These are phyloP conservation scores for Zopfia rhizophila DNA, from an alignment of 2,329 filamentous ascomycete genomes.

Conservation along the genomic window DNA sequence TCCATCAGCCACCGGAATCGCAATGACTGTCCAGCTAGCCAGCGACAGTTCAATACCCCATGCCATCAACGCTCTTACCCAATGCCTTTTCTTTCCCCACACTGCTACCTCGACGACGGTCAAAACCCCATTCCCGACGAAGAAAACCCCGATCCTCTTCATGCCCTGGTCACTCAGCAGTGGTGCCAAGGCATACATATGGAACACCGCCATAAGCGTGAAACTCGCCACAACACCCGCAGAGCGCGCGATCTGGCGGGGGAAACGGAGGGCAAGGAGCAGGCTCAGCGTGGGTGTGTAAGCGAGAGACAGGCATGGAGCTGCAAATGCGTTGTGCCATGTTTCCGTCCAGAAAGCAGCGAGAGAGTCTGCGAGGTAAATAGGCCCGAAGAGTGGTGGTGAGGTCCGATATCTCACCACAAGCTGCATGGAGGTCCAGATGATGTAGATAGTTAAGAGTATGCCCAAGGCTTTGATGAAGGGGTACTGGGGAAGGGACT, in stretches of 20 bases:
- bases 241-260: constrained; percentile 43
- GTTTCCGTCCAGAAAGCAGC: constrained; percentile 51
- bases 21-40: constrained; percentile 48
- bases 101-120: constrained; percentile 41
- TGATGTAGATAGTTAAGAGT: constrained; percentile 52
- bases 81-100: constrained; percentile 49
- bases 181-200: constrained; percentile 51
- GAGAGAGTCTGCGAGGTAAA: constrained; percentile 50
- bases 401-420: constrained; percentile 50
- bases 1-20: constrained; percentile 46
- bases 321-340: constrained; percentile 56
- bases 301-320: constrained; percentile 53
- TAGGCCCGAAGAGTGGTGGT: constrained; percentile 51
- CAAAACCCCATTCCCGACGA: constrained; percentile 53
- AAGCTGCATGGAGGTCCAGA: constrained; percentile 54
- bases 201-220: constrained; percentile 53
- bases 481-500: constrained; percentile 49
- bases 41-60: constrained; percentile 48
- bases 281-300: constrained; percentile 49
- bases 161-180: constrained; percentile 45
- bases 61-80: constrained; percentile 41
- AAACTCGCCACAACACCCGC: constrained; percentile 53
- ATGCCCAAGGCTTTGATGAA: constrained; percentile 53
- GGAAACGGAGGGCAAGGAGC: constrained; percentile 44
- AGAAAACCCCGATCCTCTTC: constrained; percentile 50